Conservation (phyloP, 306 rosid genomes). For the Rosa lucieae region DNA sequence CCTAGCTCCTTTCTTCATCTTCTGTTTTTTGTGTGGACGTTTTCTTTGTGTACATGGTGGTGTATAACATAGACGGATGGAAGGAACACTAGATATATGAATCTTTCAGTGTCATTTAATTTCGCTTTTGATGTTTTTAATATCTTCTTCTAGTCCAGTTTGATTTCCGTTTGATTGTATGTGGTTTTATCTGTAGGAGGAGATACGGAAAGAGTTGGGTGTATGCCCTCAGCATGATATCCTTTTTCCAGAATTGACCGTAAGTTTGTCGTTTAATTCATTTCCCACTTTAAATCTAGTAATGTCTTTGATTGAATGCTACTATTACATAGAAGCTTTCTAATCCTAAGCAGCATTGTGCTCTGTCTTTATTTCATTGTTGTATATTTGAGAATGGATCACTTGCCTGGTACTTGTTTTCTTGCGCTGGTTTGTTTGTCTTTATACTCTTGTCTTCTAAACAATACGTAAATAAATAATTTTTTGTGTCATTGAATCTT, state of each 20-base stretch:
- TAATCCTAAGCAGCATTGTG: neutral
- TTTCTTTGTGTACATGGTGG: neutral
- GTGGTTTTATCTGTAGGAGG: slow-evolving; percentile 57
- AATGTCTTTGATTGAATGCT: slow-evolving; percentile 4
- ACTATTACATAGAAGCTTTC: neutral
- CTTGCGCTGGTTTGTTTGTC: neutral
- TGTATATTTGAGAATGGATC: neutral
- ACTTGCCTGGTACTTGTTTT: neutral
- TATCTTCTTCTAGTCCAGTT: neutral
- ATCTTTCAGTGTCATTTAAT: neutral
- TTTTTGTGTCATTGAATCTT: neutral
- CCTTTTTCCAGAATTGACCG: slow-evolving; percentile 89
- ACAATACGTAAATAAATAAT: neutral
- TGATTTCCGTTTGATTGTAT: slow-evolving; percentile 8
- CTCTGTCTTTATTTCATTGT: neutral
- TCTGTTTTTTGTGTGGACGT: neutral
- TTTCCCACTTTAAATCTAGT: slow-evolving; percentile 14
- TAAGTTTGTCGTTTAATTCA: slow-evolving; percentile 43
- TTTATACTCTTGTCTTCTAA: neutral
- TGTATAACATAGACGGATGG: neutral
- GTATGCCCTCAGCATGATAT: slow-evolving; percentile 97
- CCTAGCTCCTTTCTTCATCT: neutral
- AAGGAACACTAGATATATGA: neutral
- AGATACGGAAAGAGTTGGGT: slow-evolving; percentile 90
- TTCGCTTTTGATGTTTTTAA: neutral